phyloP scores from a whole-genome alignment of 306 rosid species.

The Malus fusca region DNA sequence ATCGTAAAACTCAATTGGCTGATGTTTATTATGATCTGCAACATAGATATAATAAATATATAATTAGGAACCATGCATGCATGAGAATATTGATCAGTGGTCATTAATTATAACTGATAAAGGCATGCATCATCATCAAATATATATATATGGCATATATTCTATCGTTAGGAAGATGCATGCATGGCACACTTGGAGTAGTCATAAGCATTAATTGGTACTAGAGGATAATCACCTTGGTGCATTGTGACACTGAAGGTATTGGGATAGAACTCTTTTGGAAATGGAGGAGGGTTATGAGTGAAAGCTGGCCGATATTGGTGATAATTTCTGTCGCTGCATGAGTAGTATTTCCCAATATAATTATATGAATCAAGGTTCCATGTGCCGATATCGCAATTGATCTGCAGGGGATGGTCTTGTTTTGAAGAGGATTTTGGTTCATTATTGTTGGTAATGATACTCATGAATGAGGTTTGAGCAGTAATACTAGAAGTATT shows the following conservation, averaged over 20 bases:
- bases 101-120: neutral
- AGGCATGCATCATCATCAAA: neutral
- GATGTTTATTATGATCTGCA: conserved; percentile 47
- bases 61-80: neutral
- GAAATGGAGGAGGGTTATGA: neutral
- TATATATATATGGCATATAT: neutral
- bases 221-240: neutral
- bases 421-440: conserved; percentile 9
- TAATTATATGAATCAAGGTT: conserved; percentile 22
- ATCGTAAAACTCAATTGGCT: conserved; percentile 64
- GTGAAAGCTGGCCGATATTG: neutral
- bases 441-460: neutral
- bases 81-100: neutral
- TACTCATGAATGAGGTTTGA: neutral
- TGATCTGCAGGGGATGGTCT: conserved; percentile 1
- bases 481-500: neutral
- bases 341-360: conserved; percentile 23
- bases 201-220: neutral
- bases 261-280: neutral
- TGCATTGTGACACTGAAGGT: neutral
- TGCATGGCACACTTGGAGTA: neutral
- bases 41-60: neutral
- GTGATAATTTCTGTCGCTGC: neutral
- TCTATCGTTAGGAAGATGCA: neutral
- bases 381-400: conserved; percentile 1